A percentile compares a stretch with the other conserved stretches of the same genome.
Conservation (phyloP, 768 basidiomycete species). For the Phaeolepiota aurea region DNA sequence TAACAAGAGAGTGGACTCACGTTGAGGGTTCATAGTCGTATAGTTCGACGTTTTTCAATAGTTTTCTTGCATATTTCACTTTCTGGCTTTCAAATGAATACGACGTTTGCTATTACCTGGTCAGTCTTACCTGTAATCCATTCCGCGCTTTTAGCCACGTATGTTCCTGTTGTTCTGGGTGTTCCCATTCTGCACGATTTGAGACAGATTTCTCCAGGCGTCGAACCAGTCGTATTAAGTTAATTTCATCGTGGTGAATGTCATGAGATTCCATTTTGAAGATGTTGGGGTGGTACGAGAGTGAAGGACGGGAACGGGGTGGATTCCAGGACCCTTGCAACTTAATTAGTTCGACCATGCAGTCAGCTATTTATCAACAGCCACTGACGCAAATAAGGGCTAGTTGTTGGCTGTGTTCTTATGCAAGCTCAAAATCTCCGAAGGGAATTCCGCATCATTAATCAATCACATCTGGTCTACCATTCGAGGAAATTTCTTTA, state of each 20-base stretch:
- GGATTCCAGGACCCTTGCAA: too few relatives aligned
- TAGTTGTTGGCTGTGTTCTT: too few relatives aligned
- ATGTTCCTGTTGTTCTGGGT: constrained; percentile 11
- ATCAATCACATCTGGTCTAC: too few relatives aligned
- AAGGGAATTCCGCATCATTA: too few relatives aligned
- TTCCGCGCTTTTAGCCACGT: constrained; percentile 51
- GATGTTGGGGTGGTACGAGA: too few relatives aligned
- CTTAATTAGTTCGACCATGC: too few relatives aligned
- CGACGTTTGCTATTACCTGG: neutral
- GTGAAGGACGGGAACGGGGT: too few relatives aligned
- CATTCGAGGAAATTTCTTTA: too few relatives aligned
- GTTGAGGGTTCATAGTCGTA: constrained; percentile 34
- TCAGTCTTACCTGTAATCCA: constrained; percentile 42
- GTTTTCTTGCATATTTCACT: constrained; percentile 46
- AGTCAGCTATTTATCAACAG: neutral
- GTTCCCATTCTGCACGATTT: constrained; percentile 28
- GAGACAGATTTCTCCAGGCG: constrained; percentile 48
- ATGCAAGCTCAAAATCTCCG: neutral
- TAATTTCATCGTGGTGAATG: constrained; percentile 52
- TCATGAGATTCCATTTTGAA: neutral
- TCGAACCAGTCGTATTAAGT: constrained; percentile 52
- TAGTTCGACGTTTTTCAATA: constrained; percentile 52
- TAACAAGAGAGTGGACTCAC: constrained; percentile 20
- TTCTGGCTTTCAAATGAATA: constrained; percentile 15
- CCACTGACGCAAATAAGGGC: neutral